phyloP scores from a whole-genome alignment of 306 rosid species.

The Mucuna pruriens region DNA sequence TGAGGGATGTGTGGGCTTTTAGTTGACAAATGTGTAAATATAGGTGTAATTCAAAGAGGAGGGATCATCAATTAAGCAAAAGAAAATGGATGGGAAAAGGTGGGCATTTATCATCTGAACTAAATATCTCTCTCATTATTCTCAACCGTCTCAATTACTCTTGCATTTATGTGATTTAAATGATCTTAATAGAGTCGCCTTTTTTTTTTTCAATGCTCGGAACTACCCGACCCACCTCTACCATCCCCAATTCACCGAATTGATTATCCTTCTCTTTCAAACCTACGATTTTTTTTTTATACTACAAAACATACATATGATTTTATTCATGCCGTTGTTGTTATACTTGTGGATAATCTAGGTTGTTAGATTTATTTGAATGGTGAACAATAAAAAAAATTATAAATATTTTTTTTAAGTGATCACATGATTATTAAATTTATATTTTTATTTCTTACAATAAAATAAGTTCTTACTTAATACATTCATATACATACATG shows the following conservation, averaged over 20 bases:
- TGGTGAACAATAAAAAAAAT: no score
- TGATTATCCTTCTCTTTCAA: slow-evolving; percentile 39
- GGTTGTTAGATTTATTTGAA: no score
- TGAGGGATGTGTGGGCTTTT: not conserved
- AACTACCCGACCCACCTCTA: slow-evolving; percentile 68
- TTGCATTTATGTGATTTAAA: slow-evolving; percentile 81
- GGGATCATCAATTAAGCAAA: slow-evolving; percentile 8
- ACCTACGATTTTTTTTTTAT: not conserved
- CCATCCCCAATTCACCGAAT: slow-evolving; percentile 47
- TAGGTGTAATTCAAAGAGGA: slow-evolving; percentile 29
- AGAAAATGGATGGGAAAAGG: slow-evolving; percentile 28
- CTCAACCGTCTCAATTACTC: slow-evolving; percentile 85
- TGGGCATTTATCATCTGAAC: slow-evolving; percentile 72
- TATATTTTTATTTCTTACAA: no score
- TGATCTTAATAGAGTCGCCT: slow-evolving; percentile 61
- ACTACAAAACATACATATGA: no score
- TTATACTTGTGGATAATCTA: no score
- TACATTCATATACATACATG: no score
- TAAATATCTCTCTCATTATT: slow-evolving; percentile 59
- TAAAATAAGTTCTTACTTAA: no score
- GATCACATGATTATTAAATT: no score
- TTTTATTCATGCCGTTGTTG: no score
- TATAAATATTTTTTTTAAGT: no score
- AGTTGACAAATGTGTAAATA: slow-evolving; percentile 35
- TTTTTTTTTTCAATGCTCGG: slow-evolving; percentile 64